Percentiles rank a stretch among this genome's conserved stretches.
These are phyloP conservation scores for Leishmania turanica DNA, from an alignment of 208 protist genomes.

Conservation along the genomic window DNA sequence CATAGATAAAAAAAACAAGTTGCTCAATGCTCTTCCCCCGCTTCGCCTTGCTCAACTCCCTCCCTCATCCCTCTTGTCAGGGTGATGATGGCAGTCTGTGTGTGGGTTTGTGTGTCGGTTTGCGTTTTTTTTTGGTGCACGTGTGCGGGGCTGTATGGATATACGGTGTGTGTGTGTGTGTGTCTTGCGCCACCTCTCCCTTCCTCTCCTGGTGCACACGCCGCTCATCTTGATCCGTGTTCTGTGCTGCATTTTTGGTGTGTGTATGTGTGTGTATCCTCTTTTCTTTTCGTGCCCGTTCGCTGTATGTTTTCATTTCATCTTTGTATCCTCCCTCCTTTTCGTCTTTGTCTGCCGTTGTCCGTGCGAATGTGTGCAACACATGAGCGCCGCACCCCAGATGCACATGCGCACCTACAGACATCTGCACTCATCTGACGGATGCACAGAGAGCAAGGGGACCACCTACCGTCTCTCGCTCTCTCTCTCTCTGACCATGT, in stretches of 20 bases:
- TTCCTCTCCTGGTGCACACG: background rate
- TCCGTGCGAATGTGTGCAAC: background rate
- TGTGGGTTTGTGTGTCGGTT: background rate
- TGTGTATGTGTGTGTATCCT: background rate
- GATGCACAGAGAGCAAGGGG: background rate
- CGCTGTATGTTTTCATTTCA: background rate
- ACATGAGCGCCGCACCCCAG: background rate
- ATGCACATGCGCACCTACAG: background rate
- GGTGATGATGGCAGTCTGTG: background rate
- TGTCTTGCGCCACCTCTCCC: background rate
- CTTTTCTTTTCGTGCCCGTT: background rate
- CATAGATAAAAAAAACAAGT: slow-evolving; percentile 4
- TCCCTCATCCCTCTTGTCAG: background rate
- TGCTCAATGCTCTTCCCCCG: background rate
- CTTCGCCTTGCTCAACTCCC: background rate
- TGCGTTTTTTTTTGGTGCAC: background rate
- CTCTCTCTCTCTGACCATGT: background rate
- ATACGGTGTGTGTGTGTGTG: background rate
- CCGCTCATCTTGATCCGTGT: background rate
- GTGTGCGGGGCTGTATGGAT: background rate
- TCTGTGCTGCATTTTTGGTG: background rate
- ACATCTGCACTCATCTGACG: background rate
- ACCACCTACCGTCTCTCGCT: too few species aligned
- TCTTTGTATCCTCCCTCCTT: background rate
- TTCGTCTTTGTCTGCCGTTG: background rate